Evolutionary conservation across 2,329 filamentous ascomycete genomes (phyloP), one percentile per base, ranked within the genome.

Genomic region (Beauveria sp.): DNA sequence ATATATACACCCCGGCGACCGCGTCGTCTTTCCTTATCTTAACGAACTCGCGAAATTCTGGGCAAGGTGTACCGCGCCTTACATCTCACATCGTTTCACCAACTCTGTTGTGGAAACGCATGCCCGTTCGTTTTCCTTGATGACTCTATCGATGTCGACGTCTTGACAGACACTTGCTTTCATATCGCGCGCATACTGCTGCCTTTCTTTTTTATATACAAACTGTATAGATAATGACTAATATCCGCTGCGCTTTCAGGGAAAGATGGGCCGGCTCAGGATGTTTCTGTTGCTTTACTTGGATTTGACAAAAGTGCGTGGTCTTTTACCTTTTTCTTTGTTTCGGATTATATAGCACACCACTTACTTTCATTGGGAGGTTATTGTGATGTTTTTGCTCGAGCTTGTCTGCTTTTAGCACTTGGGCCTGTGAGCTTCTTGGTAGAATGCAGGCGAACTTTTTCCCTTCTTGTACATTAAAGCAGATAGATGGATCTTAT

Each of bases 101-200:
- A 51, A 30, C 10, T 20, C 40, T 18, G 24, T 40, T 18, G 34
- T 5, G 58, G 49, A 42, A 24, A 18, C 42, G 28, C 40, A 28
- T 24, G 40, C n/a, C 50, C 58, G 7, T 26, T 40, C 7, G 46
- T 50, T 53, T 54, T 46, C 42, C 42, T 53, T 60, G n/a, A 60
- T 60, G 58, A 60, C n/a, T 60, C 50, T 40, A 60, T 53, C 50
- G 58, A 60, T 22, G 58, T 60, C 50, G 28, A 60, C 58, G 58
- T 60, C 58, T 60, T 47, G 58, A 60, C 50, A 60, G 50, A 60
- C 58, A 53, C 22, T 54, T 60, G 40, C 46, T 58, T 46, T 60
- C n/a, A 24, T 45, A 24, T 18, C 26, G 47, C 57, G n/a, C 49
- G 57, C 57, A 52, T 52, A 28, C 43, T 49, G n/a, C 30, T 45